Conservation (phyloP, 202 grass and related monocot genomes). For the Eragrostis tef region DNA sequence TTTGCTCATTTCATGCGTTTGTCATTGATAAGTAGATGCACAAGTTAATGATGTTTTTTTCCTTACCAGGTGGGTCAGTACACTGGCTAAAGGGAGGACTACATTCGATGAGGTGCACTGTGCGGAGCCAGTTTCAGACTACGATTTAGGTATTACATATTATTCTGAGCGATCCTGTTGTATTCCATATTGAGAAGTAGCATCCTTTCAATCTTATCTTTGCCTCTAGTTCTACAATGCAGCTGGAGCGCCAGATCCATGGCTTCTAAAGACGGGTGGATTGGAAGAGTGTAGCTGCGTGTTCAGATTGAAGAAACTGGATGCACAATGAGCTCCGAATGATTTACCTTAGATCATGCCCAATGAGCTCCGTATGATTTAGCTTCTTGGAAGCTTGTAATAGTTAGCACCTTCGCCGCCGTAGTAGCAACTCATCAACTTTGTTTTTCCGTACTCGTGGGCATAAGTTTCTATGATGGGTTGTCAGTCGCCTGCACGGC, state of each 20-base stretch:
- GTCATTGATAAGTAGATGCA: background rate
- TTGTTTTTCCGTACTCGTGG: too few relatives aligned
- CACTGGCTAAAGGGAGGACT: conserved; percentile 46
- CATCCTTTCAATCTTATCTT: background rate
- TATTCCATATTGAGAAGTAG: background rate
- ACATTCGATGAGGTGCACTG: conserved; percentile 63
- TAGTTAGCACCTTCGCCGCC: background rate
- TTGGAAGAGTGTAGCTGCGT: conserved; percentile 18
- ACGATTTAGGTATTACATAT: conserved; percentile 65
- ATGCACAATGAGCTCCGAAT: background rate
- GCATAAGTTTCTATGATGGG: too few relatives aligned
- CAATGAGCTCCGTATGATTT: background rate
- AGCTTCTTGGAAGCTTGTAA: conserved; percentile 37
- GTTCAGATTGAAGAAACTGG: background rate
- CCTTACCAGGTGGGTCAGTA: conserved; percentile 54
- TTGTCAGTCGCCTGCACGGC: too few relatives aligned
- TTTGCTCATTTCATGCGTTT: conserved; percentile 17
- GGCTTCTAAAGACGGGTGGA: conserved; percentile 18
- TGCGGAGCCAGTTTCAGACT: conserved; percentile 50
- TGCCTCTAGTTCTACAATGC: conserved; percentile 38
- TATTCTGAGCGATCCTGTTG: background rate
- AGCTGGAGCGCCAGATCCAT: conserved; percentile 63
- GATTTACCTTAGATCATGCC: conserved; percentile 23
- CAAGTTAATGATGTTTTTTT: background rate
- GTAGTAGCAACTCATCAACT: background rate